Base-by-base conservation (phyloP, 1,284 basidiomycete species). In the Filobasidium uniguttulatum region DNA sequence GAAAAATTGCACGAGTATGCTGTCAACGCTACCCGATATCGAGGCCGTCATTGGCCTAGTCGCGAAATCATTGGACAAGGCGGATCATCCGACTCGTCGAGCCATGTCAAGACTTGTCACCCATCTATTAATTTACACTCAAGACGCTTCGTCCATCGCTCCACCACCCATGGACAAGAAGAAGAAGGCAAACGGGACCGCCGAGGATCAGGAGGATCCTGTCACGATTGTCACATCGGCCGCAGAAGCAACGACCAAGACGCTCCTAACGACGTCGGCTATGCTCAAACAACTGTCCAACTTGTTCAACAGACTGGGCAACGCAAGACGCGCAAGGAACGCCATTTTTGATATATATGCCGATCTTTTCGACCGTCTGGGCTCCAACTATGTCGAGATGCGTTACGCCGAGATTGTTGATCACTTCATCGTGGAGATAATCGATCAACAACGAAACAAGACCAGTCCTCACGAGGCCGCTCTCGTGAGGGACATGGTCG, bases 261-360 rank as follows among this genome's bases (percentile, higher is more conserved):
- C 85, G 0, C 76, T 94, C 43, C 73, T 89, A 54, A 78, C 79
- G 0, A 77, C 82, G 0, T 69, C 71, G 6, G 87, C 91, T 58
- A 94, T 96, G 88, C 71, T 98, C 28, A 68, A 68, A 22, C 78
- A 82, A 46, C 74, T 97, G 3, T 87, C 88, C 0, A 67, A 66
- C 0, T 81, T 83, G 26, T 88, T 90, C 71, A 88, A 86, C 69
- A 85, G 82, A 60, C n/a, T 29, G 19, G 28, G n/a, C 9, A 48
- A 48, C 14, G 71, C 77, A 5, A 78, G 84, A 47, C 82, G 81
- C 65, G 77, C 79, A 1, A 78, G 83, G 20, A 81, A 87, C 34
- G 89, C 87, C 5, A 76, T 97, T 29, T 82, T 96, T 62, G 87
- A 94, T 59, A 82, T 88, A 57, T 97, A 97, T 61, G 77, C 81